Percentiles rank a stretch among this genome's conserved stretches.
phyloP scores from a whole-genome alignment of 306 rosid genomes.

The Cicer yamashitae region DNA sequence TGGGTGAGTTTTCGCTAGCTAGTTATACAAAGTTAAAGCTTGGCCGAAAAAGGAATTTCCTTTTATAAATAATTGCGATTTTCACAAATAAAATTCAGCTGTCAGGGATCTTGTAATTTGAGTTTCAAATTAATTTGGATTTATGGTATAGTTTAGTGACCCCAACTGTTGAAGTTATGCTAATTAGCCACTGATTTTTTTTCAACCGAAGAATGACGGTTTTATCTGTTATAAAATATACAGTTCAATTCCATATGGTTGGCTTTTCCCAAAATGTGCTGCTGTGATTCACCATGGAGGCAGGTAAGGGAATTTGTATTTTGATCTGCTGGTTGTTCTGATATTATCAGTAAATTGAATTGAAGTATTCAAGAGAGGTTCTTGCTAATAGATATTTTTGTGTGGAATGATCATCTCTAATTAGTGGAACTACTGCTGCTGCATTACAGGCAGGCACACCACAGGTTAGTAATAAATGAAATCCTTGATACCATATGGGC shows the following conservation, averaged over 20 bases:
- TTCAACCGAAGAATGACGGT: conserved; percentile 19
- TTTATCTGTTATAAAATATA: conserved; percentile 27
- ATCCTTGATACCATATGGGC: conserved; percentile 5
- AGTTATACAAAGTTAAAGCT: conserved; percentile 12
- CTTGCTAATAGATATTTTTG: conserved; percentile 40
- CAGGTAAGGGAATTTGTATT: conserved; percentile 59
- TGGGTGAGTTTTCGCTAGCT: conserved; percentile 59
- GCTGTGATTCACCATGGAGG: conserved; percentile 91
- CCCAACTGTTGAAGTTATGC: conserved; percentile 7
- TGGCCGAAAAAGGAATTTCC: background rate
- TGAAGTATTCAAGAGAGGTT: conserved; percentile 31
- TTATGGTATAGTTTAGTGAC: conserved; percentile 26
- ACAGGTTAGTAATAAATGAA: conserved; percentile 62
- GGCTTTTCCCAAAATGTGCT: conserved; percentile 74
- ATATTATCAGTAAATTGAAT: conserved; percentile 28
- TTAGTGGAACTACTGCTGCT: conserved; percentile 87
- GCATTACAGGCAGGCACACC: conserved; percentile 80
- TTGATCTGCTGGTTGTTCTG: conserved; percentile 16
- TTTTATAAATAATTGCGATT: conserved; percentile 9
- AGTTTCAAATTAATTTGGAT: conserved; percentile 33
- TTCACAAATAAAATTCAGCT: background rate
- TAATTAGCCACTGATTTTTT: background rate
- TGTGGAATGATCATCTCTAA: conserved; percentile 36
- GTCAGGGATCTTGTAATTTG: conserved; percentile 11
- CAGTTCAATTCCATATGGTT: conserved; percentile 71